Percentiles rank a stretch among this genome's conserved stretches.
These are phyloP conservation scores for Schizochytrium sp. DNA, from an alignment of 108 stramenopile genomes.

Conservation along the genomic window DNA sequence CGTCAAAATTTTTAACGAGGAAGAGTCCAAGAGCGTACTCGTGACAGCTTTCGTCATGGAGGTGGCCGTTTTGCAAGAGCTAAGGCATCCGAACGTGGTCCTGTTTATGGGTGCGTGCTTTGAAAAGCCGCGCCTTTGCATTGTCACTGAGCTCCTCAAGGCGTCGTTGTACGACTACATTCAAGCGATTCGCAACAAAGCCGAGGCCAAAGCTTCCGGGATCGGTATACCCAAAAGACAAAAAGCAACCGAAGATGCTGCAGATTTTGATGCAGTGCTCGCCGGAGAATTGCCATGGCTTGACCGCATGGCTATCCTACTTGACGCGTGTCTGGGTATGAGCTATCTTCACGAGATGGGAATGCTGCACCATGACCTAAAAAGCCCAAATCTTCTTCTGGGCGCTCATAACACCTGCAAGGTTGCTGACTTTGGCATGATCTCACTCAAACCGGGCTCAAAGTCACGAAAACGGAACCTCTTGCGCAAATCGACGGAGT, in stretches of 20 bases:
- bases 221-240: not conserved
- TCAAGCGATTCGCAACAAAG: not conserved
- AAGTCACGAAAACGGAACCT: not conserved
- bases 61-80: constrained; percentile 43
- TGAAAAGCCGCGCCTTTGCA: constrained; percentile 66
- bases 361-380: constrained; percentile 83
- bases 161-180: constrained; percentile 58
- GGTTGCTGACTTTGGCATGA: constrained; percentile 86
- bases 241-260: not conserved
- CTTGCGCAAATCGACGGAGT: not conserved
- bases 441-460: constrained; percentile 50
- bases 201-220: not conserved
- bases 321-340: constrained; percentile 79
- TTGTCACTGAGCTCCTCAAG: constrained; percentile 77
- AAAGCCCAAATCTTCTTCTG: constrained; percentile 75
- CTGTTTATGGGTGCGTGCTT: constrained; percentile 80
- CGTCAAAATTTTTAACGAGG: not conserved
- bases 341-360: constrained; percentile 81
- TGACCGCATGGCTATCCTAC: constrained; percentile 53
- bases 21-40: not conserved
- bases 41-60: constrained; percentile 11
- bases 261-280: constrained; percentile 3
- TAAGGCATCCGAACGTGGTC: constrained; percentile 87
- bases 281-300: constrained; percentile 59
- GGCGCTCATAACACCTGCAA: constrained; percentile 74